Base-by-base conservation (phyloP, 805 yeast genomes). In the Suhomyces prunicola region DNA sequence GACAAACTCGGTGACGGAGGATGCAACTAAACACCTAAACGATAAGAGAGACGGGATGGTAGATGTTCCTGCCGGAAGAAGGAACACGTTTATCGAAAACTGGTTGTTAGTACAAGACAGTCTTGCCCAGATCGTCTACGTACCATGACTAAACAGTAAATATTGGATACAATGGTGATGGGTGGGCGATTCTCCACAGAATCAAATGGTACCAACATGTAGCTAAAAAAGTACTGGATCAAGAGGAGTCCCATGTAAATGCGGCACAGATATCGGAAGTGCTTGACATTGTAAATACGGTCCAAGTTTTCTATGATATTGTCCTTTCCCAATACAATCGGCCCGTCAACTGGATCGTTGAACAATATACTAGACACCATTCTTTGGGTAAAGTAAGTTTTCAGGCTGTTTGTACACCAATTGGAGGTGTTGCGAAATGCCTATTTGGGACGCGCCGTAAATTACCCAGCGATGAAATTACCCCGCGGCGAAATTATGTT, bases 171-270 rank as follows among this genome's bases (percentile, higher is more conserved):
- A 8, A 70, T 54, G 7, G 62, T 53, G 1, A 68, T 52, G 1
- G 63, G 27, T 0, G 77, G 77, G 9, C 77, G 56, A 45, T 69
- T 62, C 31, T 64, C 66, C 2, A 73, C 67, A 15, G 61, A 61
- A 17, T 71, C 74, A 50, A 69, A 69, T 1, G 78, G 77, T 12
- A 70, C 68, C 10, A 65, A 62, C 10, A 64, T 60, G 53, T 63
- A 73, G 9, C 66, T 57, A 13, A 61, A 48, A 19, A 70, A 52
- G 52, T 73, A 73, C 53, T 73, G 73, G 4, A 51, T 31, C 24
- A 71, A 52, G 24, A 72, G 57, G 31, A 60, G 46, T 1, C 57
- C 56, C 54, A 67, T 58, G 52, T 61, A 70, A 5, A 57, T 4
- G 23, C 59, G 57, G 24, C 63, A 53, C 6, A 57, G 47, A 9